Conservation (phyloP, 768 basidiomycete species). For the Paxillus ammoniavirescens region DNA sequence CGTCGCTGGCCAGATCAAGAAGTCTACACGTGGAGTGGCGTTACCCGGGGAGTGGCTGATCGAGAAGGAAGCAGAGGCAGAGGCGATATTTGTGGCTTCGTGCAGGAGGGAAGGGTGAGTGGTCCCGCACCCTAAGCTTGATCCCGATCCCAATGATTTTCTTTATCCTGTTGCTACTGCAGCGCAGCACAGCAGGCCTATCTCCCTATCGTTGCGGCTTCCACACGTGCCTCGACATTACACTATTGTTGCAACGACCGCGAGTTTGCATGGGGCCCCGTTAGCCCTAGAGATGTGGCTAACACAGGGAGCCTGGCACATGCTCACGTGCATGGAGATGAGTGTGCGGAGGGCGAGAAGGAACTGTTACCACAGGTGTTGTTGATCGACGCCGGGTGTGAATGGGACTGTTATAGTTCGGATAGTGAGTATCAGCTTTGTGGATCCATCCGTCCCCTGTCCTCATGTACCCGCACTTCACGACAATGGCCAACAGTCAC, state of each 20-base stretch:
- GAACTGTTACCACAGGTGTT: slow-evolving; percentile 66
- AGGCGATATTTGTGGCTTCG: slow-evolving; percentile 89
- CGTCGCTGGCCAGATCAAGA: slow-evolving; percentile 54
- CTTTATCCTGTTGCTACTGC: neutral
- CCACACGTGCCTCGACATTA: slow-evolving; percentile 81
- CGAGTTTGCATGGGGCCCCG: slow-evolving; percentile 83
- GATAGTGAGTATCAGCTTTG: slow-evolving; percentile 45
- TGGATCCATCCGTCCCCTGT: too few species aligned
- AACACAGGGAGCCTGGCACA: slow-evolving; percentile 50
- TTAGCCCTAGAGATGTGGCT: slow-evolving; percentile 50
- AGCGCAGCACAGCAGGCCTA: slow-evolving; percentile 89
- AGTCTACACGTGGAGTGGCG: slow-evolving; percentile 41
- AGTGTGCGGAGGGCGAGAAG: slow-evolving; percentile 16
- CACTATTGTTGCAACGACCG: slow-evolving; percentile 95
- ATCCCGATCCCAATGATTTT: neutral
- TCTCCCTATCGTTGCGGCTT: slow-evolving; percentile 88
- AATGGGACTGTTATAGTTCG: slow-evolving; percentile 69
- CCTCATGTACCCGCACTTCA: slow-evolving; percentile 3
- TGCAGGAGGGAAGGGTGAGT: slow-evolving; percentile 85
- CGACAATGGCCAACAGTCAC: slow-evolving; percentile 56
- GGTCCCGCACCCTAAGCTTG: neutral
- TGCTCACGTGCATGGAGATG: slow-evolving; percentile 21
- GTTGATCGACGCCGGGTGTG: slow-evolving; percentile 93
- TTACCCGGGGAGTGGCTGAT: slow-evolving; percentile 86
- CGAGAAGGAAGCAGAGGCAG: slow-evolving; percentile 90